Percentiles rank a stretch among this genome's conserved stretches.
Conservation (phyloP, 192 early-diverging fungal genomes). For the Linnemannia elongata region DNA sequence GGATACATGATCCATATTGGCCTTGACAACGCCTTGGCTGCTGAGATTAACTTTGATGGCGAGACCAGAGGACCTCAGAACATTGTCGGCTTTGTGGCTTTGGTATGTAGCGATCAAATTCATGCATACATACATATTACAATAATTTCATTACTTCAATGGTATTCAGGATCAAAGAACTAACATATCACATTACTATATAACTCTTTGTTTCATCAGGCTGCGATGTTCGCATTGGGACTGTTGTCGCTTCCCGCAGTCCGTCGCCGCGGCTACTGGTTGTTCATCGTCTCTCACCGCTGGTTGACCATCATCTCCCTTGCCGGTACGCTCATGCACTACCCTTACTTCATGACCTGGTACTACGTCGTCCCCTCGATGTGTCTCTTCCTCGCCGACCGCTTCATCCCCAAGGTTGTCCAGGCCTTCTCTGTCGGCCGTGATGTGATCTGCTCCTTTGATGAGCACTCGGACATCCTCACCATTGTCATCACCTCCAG, state of each 20-base stretch:
- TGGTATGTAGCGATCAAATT: neutral
- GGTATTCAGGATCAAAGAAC: neutral
- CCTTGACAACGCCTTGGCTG: constrained; percentile 25
- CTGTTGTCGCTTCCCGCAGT: constrained; percentile 1
- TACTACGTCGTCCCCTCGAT: constrained; percentile 1
- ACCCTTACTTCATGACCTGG: constrained; percentile 5
- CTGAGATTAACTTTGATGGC: constrained; percentile 47
- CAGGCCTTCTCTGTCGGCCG: constrained; percentile 3
- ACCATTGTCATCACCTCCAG: constrained; percentile 9
- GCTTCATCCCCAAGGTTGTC: constrained; percentile 26
- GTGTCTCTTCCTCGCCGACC: constrained; percentile 16
- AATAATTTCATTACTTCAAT: too few relatives aligned
- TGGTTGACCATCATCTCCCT: neutral
- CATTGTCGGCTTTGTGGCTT: constrained; percentile 28
- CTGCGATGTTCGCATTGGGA: neutral
- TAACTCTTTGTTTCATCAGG: neutral
- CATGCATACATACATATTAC: neutral
- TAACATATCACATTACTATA: neutral
- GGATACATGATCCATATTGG: constrained; percentile 32
- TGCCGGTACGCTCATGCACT: constrained; percentile 10
- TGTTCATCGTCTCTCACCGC: constrained; percentile 10
- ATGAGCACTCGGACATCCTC: constrained; percentile 16
- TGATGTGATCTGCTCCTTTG: constrained; percentile 10
- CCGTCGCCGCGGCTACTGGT: constrained; percentile 6
- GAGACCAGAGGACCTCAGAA: constrained; percentile 48